Base-by-base conservation (phyloP, 441 rosid genomes). In the Corymbia calophylla region DNA sequence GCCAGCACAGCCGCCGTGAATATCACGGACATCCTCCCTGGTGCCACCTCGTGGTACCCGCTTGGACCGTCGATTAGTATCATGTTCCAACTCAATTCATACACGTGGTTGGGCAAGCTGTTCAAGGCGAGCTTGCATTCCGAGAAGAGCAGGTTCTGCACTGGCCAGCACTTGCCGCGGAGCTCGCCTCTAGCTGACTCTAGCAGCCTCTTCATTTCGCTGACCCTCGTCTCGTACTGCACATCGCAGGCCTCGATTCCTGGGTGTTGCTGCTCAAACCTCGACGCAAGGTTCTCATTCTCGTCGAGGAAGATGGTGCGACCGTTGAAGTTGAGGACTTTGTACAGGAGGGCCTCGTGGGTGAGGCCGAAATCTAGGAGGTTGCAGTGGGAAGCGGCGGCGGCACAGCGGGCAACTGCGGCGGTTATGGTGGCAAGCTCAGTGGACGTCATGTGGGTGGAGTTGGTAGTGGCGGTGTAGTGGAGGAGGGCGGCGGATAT, bases 201-300 rank as follows among this genome's bases (percentile, higher is more conserved):
- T 29, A 88, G 29, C 54, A 88, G 90, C 25, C 29, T 51, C 73
- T 23, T 32, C n/a, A 31, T 47, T 54, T 88, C 47, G 77, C 87
- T 21, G 10, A 60, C 90, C 56, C 39, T 81, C 47, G 90, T 82
- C 29, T 70, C 60, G 90, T 82, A 88, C 19, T 12, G 56, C 17
- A 88, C 80, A 5, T 88, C 81, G 58, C 48, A 88, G 27, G 90
- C 90, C 90, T 88, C 81, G 56, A 82, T 2, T 49, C 56, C 87
- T 16, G 47, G 32, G 87, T 6, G 51, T 6, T 84, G 23, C 58
- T 84, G 87, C 87, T 88, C 90, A 51, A 89, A 68, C 87, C 15
- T 47, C 29, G 87, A 44, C 82, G 56, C 87, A 10, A 86, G 87
- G 90, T 62, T 48, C 90, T 88, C 90, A 62, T 68, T 88, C 90